phyloP scores from a whole-genome alignment of 345 rosid genomes.

The Lagerstroemia speciosa region DNA sequence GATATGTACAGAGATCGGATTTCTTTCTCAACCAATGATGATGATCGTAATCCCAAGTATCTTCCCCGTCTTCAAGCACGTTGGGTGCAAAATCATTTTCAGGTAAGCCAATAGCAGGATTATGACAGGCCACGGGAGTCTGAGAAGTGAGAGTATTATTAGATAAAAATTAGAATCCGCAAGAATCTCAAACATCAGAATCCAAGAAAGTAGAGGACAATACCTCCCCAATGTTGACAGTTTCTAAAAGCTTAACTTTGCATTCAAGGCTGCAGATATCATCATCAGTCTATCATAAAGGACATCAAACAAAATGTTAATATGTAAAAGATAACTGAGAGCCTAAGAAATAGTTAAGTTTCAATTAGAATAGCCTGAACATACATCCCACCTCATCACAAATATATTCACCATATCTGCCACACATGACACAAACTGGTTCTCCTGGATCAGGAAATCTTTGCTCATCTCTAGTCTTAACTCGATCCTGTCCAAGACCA shows the following conservation, averaged over 20 bases:
- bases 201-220: conserved; percentile 7
- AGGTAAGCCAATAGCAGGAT: conserved; percentile 14
- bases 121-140: conserved; percentile 20
- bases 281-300: conserved; percentile 47
- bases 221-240: conserved; percentile 35
- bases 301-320: conserved; percentile 4
- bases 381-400: conserved; percentile 46
- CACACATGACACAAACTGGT: conserved; percentile 58
- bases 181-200: conserved; percentile 4
- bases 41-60: conserved; percentile 42
- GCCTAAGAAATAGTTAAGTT: neutral
- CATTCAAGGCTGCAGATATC: conserved; percentile 76
- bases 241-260: conserved; percentile 45
- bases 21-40: conserved; percentile 42
- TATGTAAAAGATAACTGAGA: conserved; percentile 1
- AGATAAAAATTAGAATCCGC: conserved; percentile 1
- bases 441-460: conserved; percentile 52
- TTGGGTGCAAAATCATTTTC: conserved; percentile 12
- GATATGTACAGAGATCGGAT: conserved; percentile 54
- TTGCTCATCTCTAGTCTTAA: conserved; percentile 40
- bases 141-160: conserved; percentile 15
- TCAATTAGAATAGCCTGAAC: neutral
- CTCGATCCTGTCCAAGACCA: conserved; percentile 3
- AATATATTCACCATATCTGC: conserved; percentile 68
- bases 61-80: conserved; percentile 27